Base-by-base conservation (phyloP, 2,329 filamentous ascomycete genomes). In the Dactylellina cionopaga region DNA sequence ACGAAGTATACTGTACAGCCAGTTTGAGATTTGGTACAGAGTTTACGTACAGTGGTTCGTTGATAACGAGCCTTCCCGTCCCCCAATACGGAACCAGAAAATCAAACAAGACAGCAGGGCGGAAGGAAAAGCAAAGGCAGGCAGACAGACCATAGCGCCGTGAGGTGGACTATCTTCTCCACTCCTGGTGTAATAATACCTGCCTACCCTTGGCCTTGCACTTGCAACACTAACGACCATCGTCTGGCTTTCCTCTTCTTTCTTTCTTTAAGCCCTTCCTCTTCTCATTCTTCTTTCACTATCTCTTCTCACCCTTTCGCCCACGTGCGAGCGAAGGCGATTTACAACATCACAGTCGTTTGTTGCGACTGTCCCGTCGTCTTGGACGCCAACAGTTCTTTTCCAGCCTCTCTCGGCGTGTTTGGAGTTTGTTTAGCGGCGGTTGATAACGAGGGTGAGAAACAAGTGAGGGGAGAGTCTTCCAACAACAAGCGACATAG, bases 31-130 rank as follows among this genome's bases (percentile, higher is more conserved):
- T 64, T 58, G 52, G 51, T 63, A 54, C 58, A 51, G 58, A 58
- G 37, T 71, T 71, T 71, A 64, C 66, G 58, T 71, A 71, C 58
- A 44, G 43, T 54, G 29, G 33, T 37, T 13, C 47, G 55, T 55
- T 66, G 66, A 71, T 71, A 71, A 71, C 66, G 66, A 64, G 24
- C 51, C 51, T 49, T 51, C 51, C 66, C 66, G 41, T 29, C 56
- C 51, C 60, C 66, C 37, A 64, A 63, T 64, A 51, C 49, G 58
- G 51, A 64, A 62, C 54, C 51, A 49, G 41, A 64, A n/a, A 54
- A 64, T 71, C 66, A 58, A 71, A 64, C 51, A 52, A 17, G 46
- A 63, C 65, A 56, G 58, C 58, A 71, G 37, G 65, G 65, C 65
- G 65, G 59, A 71, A n/a, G 65, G 56, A 63, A 64, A 71, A 64